phyloP scores from a whole-genome alignment of 139 green algal species.

The Haematococcus lacustris region DNA sequence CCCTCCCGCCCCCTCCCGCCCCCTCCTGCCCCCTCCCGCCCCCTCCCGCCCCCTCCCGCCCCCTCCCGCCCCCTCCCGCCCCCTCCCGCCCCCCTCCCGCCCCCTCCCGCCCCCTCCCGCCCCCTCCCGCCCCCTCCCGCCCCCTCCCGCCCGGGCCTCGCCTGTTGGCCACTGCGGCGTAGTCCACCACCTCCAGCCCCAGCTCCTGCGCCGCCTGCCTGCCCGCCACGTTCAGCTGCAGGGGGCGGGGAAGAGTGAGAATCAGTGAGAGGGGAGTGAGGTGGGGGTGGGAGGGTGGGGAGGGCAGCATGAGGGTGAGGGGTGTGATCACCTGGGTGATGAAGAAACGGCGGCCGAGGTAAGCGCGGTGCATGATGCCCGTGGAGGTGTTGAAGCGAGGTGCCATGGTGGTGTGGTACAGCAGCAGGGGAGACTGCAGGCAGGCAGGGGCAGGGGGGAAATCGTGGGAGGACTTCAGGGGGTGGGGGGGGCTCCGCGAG shows the following conservation, averaged over 20 bases:
- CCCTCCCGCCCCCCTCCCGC: too few relatives aligned
- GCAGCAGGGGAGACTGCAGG: not conserved
- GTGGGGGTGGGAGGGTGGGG: not conserved
- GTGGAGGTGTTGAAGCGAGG: constrained; percentile 5
- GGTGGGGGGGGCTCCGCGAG: not conserved
- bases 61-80: too few relatives aligned
- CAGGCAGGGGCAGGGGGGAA: not conserved
- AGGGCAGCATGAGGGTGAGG: not conserved
- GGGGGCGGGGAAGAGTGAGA: not conserved
- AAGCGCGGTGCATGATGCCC: constrained; percentile 11
- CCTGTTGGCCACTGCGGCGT: constrained; percentile 4
- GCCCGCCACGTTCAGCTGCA: constrained; percentile 14
- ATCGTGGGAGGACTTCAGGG: not conserved
- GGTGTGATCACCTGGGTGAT: not conserved
- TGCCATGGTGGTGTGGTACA: constrained; percentile 9
- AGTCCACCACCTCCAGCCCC: constrained; percentile 20
- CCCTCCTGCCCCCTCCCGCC: too few relatives aligned
- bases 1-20: too few relatives aligned
- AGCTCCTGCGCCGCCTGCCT: not conserved
- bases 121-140: too few relatives aligned
- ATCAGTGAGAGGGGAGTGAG: not conserved
- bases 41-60: too few relatives aligned
- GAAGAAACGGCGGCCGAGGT: constrained; percentile 7
- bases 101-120: too few relatives aligned
- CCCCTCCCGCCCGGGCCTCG: too few relatives aligned